Evolutionary conservation across 805 yeast genomes (phyloP).

Genomic region (Cyberlindnera misumaiensis): DNA sequence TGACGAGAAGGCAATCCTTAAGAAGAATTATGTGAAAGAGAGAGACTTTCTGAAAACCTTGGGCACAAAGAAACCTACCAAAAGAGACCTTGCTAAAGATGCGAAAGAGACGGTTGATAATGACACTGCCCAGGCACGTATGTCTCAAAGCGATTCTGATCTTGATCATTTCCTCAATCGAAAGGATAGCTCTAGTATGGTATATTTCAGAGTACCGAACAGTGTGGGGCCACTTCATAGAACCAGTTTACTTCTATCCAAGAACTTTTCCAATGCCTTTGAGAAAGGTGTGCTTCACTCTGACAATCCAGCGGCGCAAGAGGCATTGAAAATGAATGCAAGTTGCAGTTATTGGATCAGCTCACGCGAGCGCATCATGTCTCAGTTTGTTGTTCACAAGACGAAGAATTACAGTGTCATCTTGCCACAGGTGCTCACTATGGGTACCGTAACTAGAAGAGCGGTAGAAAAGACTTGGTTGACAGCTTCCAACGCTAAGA

Average conservation of each 20-base stretch:
- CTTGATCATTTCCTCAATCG: slow-evolving; percentile 3
- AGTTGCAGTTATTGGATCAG: slow-evolving; percentile 91
- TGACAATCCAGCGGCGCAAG: slow-evolving; percentile 61
- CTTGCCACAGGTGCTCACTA: slow-evolving; percentile 74
- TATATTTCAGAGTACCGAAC: slow-evolving; percentile 74
- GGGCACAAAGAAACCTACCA: slow-evolving; percentile 8
- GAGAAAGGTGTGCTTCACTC: slow-evolving; percentile 72
- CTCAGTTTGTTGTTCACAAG: slow-evolving; percentile 76
- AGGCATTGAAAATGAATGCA: slow-evolving; percentile 72
- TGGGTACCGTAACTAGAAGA: slow-evolving; percentile 96
- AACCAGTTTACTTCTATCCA: slow-evolving; percentile 72
- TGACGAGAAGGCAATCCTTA: slow-evolving; percentile 24
- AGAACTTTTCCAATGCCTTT: slow-evolving; percentile 61
- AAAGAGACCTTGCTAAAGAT: slow-evolving; percentile 5
- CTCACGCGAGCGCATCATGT: slow-evolving; percentile 73
- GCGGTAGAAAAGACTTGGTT: slow-evolving; percentile 98
- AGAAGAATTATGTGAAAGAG: slow-evolving; percentile 28
- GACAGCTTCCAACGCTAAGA: slow-evolving; percentile 92
- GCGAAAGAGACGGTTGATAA: slow-evolving; percentile 3
- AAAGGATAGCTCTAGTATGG: slow-evolving; percentile 12
- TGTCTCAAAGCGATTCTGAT: slow-evolving; percentile 5
- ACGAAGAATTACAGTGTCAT: slow-evolving; percentile 41
- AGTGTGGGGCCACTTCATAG: slow-evolving; percentile 73
- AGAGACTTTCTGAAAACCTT: slow-evolving; percentile 10
- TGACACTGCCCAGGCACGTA: neutral